Evolutionary conservation across 495 filamentous ascomycete genomes (phyloP).

Genomic region (Trichoderma asperelloides): DNA sequence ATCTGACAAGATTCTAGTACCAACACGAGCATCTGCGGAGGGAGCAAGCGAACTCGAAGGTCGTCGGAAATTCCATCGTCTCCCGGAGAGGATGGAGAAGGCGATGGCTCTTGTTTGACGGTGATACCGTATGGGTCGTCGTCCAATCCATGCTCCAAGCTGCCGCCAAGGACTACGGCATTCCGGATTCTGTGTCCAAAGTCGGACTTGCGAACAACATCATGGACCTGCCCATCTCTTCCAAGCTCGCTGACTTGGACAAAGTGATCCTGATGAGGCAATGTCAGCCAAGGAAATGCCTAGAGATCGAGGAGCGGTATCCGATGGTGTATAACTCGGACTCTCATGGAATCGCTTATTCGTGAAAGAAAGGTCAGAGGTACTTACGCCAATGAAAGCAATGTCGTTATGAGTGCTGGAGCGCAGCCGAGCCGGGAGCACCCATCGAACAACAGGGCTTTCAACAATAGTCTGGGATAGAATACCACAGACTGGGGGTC

Average conservation of each 20-base stretch:
- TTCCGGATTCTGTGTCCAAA: conserved; percentile 64
- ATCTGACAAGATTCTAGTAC: conserved; percentile 59
- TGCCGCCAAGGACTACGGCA: conserved; percentile 50
- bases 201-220: conserved; percentile 63
- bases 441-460: conserved; percentile 67
- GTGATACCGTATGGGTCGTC: conserved; percentile 11
- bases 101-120: not conserved
- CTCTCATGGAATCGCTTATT: not conserved
- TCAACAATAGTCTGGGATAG: conserved; percentile 68
- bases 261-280: conserved; percentile 42
- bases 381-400: conserved; percentile 72
- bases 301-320: not conserved
- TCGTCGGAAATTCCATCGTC: conserved; percentile 8
- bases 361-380: not conserved
- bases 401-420: conserved; percentile 69
- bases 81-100: not conserved
- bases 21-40: conserved; percentile 70
- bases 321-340: not conserved
- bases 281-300: conserved; percentile 18
- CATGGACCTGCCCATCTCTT: conserved; percentile 54
- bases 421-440: conserved; percentile 71
- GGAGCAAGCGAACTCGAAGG: conserved; percentile 28
- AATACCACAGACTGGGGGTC: conserved; percentile 52
- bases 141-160: conserved; percentile 15
- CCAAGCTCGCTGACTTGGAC: conserved; percentile 63